These are phyloP conservation scores for Pyricularia pennisetigena DNA, from an alignment of 2,329 filamentous ascomycete genomes.

Conservation along the genomic window DNA sequence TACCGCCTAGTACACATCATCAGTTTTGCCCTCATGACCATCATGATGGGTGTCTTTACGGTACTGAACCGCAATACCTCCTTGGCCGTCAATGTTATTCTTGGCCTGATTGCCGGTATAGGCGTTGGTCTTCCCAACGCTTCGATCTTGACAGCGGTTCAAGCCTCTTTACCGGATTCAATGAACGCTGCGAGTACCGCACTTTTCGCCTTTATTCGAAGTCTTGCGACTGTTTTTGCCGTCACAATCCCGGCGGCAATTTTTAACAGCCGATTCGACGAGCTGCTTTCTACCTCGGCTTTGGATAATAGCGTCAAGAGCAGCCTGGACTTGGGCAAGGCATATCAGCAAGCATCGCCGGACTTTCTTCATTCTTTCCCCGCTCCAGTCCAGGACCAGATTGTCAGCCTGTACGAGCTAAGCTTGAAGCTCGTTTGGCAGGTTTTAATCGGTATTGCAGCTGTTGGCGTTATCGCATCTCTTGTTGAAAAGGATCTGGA, in stretches of 20 bases:
- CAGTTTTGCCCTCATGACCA: slow-evolving; percentile 17
- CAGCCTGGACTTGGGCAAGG: not conserved
- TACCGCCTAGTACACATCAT: slow-evolving; percentile 14
- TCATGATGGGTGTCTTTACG: slow-evolving; percentile 25
- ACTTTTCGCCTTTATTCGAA: slow-evolving; percentile 34
- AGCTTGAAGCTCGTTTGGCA: not conserved
- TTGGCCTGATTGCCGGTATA: slow-evolving; percentile 27
- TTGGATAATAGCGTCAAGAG: not conserved
- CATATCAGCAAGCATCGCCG: not conserved
- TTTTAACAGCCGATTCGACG: slow-evolving; percentile 19
- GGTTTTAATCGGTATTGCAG: not conserved
- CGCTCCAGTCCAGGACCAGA: not conserved
- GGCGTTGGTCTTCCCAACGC: slow-evolving; percentile 32
- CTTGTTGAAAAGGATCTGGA: not conserved
- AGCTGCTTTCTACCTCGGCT: not conserved
- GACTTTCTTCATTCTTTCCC: not conserved
- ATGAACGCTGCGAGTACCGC: slow-evolving; percentile 27
- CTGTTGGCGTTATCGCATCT: not conserved
- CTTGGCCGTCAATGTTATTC: slow-evolving; percentile 27
- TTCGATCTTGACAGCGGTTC: slow-evolving; percentile 30
- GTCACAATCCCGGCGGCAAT: slow-evolving; percentile 31
- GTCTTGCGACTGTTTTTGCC: slow-evolving; percentile 36
- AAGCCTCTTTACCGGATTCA: slow-evolving; percentile 25
- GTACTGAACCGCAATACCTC: slow-evolving; percentile 24
- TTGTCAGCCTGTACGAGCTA: not conserved